Evolutionary conservation across 345 rosid genomes (phyloP).

Genomic region (Balakata baccata): DNA sequence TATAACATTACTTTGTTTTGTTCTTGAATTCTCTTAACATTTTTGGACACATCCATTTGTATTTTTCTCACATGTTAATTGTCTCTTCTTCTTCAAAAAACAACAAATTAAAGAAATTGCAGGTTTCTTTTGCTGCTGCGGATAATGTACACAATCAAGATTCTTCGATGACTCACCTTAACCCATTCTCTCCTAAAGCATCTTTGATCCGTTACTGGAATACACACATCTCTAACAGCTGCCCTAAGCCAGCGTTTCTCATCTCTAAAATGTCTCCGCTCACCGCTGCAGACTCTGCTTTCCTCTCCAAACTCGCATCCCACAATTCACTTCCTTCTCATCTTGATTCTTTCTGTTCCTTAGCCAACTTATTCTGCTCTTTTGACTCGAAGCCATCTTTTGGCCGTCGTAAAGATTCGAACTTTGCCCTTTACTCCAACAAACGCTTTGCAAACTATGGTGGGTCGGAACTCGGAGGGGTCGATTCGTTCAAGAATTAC

Average conservation of each 20-base stretch:
- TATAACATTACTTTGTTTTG: background rate
- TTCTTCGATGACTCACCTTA: background rate
- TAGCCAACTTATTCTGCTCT: slow-evolving; percentile 26
- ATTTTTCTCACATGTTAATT: background rate
- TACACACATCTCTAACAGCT: slow-evolving; percentile 21
- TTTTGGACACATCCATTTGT: background rate
- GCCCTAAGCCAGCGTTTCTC: slow-evolving; percentile 28
- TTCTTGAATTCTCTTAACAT: background rate
- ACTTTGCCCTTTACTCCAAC: slow-evolving; percentile 28
- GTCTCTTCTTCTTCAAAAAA: slow-evolving; percentile 1
- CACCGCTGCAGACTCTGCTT: slow-evolving; percentile 23
- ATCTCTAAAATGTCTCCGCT: slow-evolving; percentile 36
- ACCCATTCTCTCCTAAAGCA: slow-evolving; percentile 30
- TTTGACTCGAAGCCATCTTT: slow-evolving; percentile 6
- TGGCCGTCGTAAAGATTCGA: slow-evolving; percentile 7
- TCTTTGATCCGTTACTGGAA: slow-evolving; percentile 33
- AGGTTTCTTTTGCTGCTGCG: slow-evolving; percentile 6
- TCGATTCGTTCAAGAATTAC: slow-evolving; percentile 37
- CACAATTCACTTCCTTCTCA: slow-evolving; percentile 24
- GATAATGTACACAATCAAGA: background rate
- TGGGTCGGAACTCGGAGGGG: slow-evolving; percentile 8
- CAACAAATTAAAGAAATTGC: background rate
- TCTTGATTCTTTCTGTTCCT: slow-evolving; percentile 23
- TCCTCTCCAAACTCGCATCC: slow-evolving; percentile 28
- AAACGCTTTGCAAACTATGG: slow-evolving; percentile 29